Evolutionary conservation across 306 rosid genomes (phyloP).

Genomic region (Carpinus fangiana): DNA sequence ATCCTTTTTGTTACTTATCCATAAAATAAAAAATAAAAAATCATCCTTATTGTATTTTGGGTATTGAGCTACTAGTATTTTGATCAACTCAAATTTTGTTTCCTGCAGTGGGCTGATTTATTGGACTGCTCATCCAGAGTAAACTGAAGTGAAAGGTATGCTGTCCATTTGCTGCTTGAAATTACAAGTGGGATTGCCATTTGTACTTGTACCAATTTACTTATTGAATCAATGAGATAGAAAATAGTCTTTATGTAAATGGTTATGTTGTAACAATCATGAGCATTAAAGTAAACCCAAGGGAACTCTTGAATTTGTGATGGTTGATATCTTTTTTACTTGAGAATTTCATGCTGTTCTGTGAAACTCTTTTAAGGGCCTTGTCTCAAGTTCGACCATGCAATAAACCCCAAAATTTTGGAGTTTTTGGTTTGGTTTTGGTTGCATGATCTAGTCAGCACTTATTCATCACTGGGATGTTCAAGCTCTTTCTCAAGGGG

Average conservation of each 20-base stretch:
- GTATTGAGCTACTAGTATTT: conserved; percentile 10
- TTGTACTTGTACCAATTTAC: conserved; percentile 32
- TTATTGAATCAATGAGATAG: conserved; percentile 31
- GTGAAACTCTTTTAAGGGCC: background rate
- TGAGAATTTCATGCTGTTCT: background rate
- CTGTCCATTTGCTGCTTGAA: conserved; percentile 29
- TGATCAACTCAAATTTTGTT: conserved; percentile 12
- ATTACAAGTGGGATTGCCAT: conserved; percentile 32
- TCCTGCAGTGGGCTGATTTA: conserved; percentile 80
- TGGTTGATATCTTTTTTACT: conserved; percentile 16
- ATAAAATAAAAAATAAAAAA: no score
- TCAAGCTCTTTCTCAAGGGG: no score
- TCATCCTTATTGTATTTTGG: background rate
- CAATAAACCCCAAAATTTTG: background rate
- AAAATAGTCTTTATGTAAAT: conserved; percentile 41
- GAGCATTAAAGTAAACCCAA: conserved; percentile 31
- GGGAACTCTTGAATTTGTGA: conserved; percentile 18
- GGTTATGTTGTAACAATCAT: conserved; percentile 31
- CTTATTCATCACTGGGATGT: no score
- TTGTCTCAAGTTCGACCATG: background rate
- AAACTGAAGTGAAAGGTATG: conserved; percentile 32
- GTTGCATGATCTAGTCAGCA: background rate
- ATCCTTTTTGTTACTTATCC: background rate
- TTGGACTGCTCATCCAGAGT: conserved; percentile 96
- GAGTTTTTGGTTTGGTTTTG: background rate